Percentiles rank a stretch among this genome's conserved stretches.
These are phyloP conservation scores for Aspergillus conjunctus DNA, from an alignment of 495 filamentous ascomycete species.

Conservation along the genomic window DNA sequence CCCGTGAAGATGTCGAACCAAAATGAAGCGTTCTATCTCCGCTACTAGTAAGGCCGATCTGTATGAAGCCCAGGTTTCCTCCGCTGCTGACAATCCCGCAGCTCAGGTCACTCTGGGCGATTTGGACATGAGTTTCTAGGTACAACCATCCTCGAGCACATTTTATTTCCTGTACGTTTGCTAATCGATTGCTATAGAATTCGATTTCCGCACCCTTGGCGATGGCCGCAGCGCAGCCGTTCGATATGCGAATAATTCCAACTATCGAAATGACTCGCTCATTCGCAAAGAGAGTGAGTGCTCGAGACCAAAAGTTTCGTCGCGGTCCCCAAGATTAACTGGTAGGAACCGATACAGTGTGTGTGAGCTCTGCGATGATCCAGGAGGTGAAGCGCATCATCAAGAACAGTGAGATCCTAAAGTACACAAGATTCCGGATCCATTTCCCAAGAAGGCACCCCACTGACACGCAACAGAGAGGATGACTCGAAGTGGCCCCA, in stretches of 20 bases:
- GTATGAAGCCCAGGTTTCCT: conserved; percentile 43
- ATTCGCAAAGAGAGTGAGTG: conserved; percentile 98
- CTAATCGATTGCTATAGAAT: conserved; percentile 64
- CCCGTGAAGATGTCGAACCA: conserved; percentile 48
- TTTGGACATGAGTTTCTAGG: conserved; percentile 99
- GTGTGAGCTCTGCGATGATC: conserved; percentile 88
- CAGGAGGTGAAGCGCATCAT: conserved; percentile 95
- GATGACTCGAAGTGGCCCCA: conserved; percentile 99
- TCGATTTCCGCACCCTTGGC: conserved; percentile 90
- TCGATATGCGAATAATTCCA: conserved; percentile 99
- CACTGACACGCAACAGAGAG: conserved; percentile 61
- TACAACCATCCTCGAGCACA: conserved; percentile 38
- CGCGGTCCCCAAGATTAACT: conserved; percentile 22
- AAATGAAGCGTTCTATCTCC: conserved; percentile 88
- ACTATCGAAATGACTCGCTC: conserved; percentile 97
- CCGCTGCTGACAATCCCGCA: conserved; percentile 56
- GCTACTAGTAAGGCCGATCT: conserved; percentile 80
- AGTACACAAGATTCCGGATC: conserved; percentile 54
- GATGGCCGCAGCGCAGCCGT: conserved; percentile 95
- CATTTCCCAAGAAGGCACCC: neutral
- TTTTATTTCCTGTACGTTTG: neutral
- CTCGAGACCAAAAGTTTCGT: conserved; percentile 4
- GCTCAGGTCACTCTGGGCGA: conserved; percentile 95
- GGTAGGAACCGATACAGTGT: conserved; percentile 67
- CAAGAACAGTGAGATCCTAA: conserved; percentile 97